Percentiles rank a stretch among this genome's conserved stretches.
Evolutionary conservation across 2,329 filamentous ascomycete species (phyloP).

Genomic region (Pyricularia sp.): DNA sequence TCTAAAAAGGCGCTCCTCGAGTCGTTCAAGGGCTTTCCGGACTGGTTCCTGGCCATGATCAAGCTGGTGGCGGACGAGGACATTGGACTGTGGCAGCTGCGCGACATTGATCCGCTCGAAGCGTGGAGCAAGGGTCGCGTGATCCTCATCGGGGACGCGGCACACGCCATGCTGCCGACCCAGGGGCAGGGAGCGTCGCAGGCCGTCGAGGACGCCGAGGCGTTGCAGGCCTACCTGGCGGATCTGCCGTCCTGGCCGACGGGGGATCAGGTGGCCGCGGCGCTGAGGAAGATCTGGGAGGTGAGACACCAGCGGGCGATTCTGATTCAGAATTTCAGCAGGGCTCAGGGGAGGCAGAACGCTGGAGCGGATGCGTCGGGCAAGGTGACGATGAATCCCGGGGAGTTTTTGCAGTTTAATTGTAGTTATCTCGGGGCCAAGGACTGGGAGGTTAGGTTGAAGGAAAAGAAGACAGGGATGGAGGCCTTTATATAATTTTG

Average conservation of each 20-base stretch:
- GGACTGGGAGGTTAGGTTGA: background rate
- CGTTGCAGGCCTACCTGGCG: slow-evolving; percentile 16
- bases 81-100: slow-evolving; percentile 33
- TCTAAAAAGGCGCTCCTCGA: slow-evolving; percentile 22
- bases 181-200: slow-evolving; percentile 32
- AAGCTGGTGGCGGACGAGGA: slow-evolving; percentile 15
- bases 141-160: slow-evolving; percentile 14
- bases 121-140: slow-evolving; percentile 22
- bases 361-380: background rate
- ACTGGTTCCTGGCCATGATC: slow-evolving; percentile 26
- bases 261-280: background rate
- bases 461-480: background rate
- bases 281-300: background rate
- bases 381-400: background rate
- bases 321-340: background rate
- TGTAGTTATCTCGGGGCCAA: background rate
- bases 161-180: slow-evolving; percentile 23
- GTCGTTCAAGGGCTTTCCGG: slow-evolving; percentile 29
- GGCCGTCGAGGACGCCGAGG: slow-evolving; percentile 30
- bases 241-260: background rate
- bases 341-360: background rate
- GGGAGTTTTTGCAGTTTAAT: background rate
- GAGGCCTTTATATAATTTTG: background rate
- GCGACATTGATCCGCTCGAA: slow-evolving; percentile 30
- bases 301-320: background rate